These are phyloP conservation scores for Smittium mucronatum DNA, from an alignment of 371 early-diverging fungal species.

Conservation along the genomic window DNA sequence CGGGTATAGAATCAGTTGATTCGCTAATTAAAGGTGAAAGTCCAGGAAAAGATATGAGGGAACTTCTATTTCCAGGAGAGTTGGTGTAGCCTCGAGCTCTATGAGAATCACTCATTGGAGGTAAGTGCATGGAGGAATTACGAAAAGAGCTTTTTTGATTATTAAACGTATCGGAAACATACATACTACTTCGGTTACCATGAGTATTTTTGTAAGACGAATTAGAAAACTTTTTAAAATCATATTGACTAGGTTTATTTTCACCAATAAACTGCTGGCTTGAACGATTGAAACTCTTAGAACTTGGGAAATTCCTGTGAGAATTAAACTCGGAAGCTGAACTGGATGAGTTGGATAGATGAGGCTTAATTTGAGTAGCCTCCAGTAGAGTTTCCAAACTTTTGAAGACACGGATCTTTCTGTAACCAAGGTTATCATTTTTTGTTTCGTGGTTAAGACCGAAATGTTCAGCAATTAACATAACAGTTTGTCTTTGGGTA, in stretches of 20 bases:
- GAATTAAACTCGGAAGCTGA: conserved; percentile 9
- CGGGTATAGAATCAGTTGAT: background rate
- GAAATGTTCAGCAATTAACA: conserved; percentile 34
- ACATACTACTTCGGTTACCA: background rate
- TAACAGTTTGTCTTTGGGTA: conserved; percentile 25
- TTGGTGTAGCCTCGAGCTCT: conserved; percentile 13
- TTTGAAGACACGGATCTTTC: conserved; percentile 32
- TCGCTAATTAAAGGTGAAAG: background rate
- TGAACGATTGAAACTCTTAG: conserved; percentile 17
- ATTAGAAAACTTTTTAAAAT: conserved; percentile 12
- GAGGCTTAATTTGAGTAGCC: conserved; percentile 27
- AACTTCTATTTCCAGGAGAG: background rate
- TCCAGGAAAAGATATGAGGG: background rate
- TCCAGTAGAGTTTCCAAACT: conserved; percentile 30
- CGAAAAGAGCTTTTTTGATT: conserved; percentile 2
- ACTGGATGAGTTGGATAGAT: conserved; percentile 24
- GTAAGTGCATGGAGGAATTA: background rate
- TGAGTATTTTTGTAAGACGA: conserved; percentile 8
- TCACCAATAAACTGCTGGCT: conserved; percentile 27
- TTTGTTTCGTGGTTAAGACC: conserved; percentile 35
- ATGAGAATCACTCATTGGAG: conserved; percentile 1
- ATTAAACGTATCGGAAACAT: conserved; percentile 16
- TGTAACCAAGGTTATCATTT: conserved; percentile 18
- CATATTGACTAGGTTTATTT: conserved; percentile 13
- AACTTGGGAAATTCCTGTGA: conserved; percentile 3